These are phyloP conservation scores for Wickerhamiella parazyma DNA, from an alignment of 805 yeast genomes.

Conservation along the genomic window DNA sequence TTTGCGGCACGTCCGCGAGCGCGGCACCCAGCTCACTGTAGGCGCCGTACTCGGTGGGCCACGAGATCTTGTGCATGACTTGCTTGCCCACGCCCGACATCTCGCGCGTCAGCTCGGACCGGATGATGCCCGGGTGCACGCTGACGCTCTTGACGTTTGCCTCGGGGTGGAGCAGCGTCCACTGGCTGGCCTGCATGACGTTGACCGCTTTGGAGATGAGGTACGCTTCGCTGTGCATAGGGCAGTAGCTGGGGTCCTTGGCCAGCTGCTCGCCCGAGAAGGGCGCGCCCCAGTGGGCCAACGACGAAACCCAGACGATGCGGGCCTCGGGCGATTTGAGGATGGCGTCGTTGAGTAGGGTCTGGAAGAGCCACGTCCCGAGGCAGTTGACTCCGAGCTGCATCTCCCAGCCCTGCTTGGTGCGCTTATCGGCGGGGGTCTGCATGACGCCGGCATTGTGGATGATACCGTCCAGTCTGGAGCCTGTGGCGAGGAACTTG, in stretches of 20 bases:
- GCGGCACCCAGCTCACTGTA: conserved; percentile 34
- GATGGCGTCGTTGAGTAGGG: conserved; percentile 11
- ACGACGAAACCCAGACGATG: conserved; percentile 20
- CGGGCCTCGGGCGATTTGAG: neutral
- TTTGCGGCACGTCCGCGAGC: conserved; percentile 21
- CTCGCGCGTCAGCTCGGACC: conserved; percentile 27
- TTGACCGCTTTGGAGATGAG: conserved; percentile 35
- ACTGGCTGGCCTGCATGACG: conserved; percentile 27
- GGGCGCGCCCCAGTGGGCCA: conserved; percentile 25
- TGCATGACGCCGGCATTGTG: conserved; percentile 21
- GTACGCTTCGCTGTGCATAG: conserved; percentile 19
- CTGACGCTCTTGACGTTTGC: conserved; percentile 26
- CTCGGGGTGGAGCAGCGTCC: conserved; percentile 26
- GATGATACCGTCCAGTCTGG: conserved; percentile 16
- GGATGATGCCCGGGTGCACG: conserved; percentile 32
- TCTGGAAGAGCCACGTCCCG: conserved; percentile 32
- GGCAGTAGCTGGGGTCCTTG: conserved; percentile 24
- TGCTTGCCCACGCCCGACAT: neutral
- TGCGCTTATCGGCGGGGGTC: conserved; percentile 26
- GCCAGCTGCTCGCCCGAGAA: conserved; percentile 27
- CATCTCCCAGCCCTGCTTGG: conserved; percentile 33
- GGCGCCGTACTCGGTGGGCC: conserved; percentile 30
- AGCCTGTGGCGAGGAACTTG: conserved; percentile 10
- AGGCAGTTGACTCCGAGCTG: conserved; percentile 35
- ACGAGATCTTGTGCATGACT: neutral